Evolutionary conservation across 2,329 filamentous ascomycete genomes (phyloP).

Genomic region (Verticillium dahliae): DNA sequence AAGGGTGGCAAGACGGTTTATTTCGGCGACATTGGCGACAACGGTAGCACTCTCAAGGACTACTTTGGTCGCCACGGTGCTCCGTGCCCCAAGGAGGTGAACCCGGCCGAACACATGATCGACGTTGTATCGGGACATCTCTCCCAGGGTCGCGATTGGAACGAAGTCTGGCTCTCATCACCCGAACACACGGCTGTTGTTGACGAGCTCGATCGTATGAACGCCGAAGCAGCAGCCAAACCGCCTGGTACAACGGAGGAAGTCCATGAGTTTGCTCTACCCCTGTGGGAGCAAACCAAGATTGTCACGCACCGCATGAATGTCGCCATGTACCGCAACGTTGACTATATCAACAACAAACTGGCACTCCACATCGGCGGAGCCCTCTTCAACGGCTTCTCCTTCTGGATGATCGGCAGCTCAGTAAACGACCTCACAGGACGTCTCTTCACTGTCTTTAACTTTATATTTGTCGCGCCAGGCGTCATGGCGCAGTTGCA

Average conservation of each 20-base stretch:
- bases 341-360: conserved; percentile 61
- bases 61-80: conserved; percentile 65
- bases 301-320: conserved; percentile 60
- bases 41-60: conserved; percentile 44
- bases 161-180: conserved; percentile 63
- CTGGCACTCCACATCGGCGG: conserved; percentile 47
- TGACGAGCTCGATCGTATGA: conserved; percentile 57
- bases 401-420: conserved; percentile 53
- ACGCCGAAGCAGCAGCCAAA: conserved; percentile 43
- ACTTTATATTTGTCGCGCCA: conserved; percentile 56
- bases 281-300: conserved; percentile 56
- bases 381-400: conserved; percentile 55
- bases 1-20: conserved; percentile 60
- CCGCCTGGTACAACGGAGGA: conserved; percentile 33
- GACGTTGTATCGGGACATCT: conserved; percentile 45
- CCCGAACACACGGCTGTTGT: conserved; percentile 49
- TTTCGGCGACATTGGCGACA: conserved; percentile 58
- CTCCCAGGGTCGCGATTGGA: conserved; percentile 51
- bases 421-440: conserved; percentile 44
- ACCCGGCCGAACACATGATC: conserved; percentile 74
- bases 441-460: conserved; percentile 53
- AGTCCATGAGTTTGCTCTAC: conserved; percentile 66
- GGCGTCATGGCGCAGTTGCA: conserved; percentile 53
- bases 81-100: conserved; percentile 53
- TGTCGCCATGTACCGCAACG: conserved; percentile 58